phyloP scores from a whole-genome alignment of 163 green algal genomes.

The Volvox carteri region DNA sequence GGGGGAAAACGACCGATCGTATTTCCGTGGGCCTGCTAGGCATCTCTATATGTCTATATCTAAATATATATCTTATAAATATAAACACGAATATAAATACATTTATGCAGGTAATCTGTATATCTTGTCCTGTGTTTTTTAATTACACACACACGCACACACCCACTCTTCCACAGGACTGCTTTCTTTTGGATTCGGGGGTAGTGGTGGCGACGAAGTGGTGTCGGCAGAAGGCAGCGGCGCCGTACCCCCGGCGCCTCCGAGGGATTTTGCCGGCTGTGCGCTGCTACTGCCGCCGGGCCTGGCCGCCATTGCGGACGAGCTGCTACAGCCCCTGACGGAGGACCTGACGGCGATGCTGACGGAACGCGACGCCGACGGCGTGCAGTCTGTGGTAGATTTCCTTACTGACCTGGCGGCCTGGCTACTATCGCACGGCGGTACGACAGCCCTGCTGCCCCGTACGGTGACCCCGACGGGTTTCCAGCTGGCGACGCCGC shows the following conservation, averaged over 20 bases:
- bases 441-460: too few relatives aligned
- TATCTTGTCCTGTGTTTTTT: too few relatives aligned
- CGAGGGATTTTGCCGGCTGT: not conserved
- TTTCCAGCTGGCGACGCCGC: too few relatives aligned
- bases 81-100: too few relatives aligned
- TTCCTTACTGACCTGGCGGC: not conserved
- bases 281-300: constrained; percentile 26
- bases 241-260: not conserved
- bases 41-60: too few relatives aligned
- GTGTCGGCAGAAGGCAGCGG: not conserved
- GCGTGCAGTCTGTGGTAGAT: not conserved
- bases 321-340: constrained; percentile 6
- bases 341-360: not conserved
- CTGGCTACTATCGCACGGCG: not conserved
- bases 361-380: not conserved
- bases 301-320: not conserved
- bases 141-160: too few relatives aligned
- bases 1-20: too few relatives aligned
- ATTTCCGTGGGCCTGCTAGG: too few relatives aligned
- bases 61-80: too few relatives aligned
- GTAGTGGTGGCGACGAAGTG: not conserved
- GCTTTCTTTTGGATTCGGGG: not conserved
- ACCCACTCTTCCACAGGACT: not conserved
- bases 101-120: too few relatives aligned
- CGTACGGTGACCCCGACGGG: too few relatives aligned